Evolutionary conservation across 2,329 filamentous ascomycete species (phyloP).

Genomic region (Talaromyces sp.): DNA sequence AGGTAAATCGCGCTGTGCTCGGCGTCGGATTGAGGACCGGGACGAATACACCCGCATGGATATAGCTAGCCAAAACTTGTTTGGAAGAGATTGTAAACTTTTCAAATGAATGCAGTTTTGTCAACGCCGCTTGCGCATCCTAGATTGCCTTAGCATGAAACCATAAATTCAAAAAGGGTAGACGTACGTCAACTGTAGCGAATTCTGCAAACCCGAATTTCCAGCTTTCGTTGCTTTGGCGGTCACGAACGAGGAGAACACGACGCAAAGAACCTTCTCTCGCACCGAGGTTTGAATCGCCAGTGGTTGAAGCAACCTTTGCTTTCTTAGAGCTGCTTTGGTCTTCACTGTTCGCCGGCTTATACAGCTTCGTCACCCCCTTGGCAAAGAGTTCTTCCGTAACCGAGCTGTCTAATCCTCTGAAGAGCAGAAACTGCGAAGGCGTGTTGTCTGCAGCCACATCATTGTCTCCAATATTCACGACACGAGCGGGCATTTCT

Average conservation of each 20-base stretch:
- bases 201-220: conserved; percentile 83
- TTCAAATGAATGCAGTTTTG: conserved; percentile 64
- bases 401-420: conserved; percentile 63
- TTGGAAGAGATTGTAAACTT: conserved; percentile 74
- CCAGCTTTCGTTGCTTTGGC: conserved; percentile 65
- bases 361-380: conserved; percentile 69
- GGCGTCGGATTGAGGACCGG: conserved; percentile 59
- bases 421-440: conserved; percentile 71
- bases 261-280: conserved; percentile 68
- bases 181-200: conserved; percentile 55
- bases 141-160: conserved; percentile 16
- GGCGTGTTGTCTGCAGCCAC: conserved; percentile 51
- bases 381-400: conserved; percentile 67
- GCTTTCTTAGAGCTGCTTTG: conserved; percentile 28
- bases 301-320: conserved; percentile 51
- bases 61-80: conserved; percentile 65
- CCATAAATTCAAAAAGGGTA: background rate
- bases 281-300: conserved; percentile 61
- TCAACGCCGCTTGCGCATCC: conserved; percentile 68
- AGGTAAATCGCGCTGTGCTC: conserved; percentile 58
- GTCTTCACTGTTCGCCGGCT: conserved; percentile 36
- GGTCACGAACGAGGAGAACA: conserved; percentile 70
- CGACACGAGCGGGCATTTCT: conserved; percentile 37
- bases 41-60: conserved; percentile 79
- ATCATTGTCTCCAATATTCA: conserved; percentile 51